phyloP scores from a whole-genome alignment of 345 rosid species.

The Brassica rapa region DNA sequence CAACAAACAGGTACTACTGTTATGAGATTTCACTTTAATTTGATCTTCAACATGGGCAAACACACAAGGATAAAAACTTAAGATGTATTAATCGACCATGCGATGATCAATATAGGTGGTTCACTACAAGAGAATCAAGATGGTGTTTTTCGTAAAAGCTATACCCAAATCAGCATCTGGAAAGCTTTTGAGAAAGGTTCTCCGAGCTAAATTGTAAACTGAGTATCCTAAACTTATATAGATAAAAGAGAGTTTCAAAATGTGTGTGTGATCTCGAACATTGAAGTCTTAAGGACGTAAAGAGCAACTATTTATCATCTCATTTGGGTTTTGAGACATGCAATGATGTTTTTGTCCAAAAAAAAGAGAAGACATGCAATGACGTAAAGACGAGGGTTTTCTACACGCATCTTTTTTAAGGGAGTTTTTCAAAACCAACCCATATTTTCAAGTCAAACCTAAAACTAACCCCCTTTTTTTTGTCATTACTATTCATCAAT shows the following conservation, averaged over 20 bases:
- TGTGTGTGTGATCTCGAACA: not conserved
- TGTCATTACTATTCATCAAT: too few species aligned
- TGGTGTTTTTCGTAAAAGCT: conserved; percentile 53
- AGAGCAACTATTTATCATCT: not conserved
- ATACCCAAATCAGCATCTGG: conserved; percentile 81
- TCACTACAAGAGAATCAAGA: conserved; percentile 62
- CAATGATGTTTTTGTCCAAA: not conserved
- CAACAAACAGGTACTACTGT: conserved; percentile 55
- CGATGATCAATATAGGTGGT: conserved; percentile 51
- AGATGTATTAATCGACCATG: not conserved
- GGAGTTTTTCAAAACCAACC: too few species aligned
- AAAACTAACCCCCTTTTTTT: too few species aligned
- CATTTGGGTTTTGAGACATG: not conserved
- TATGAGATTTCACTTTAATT: not conserved
- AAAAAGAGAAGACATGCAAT: not conserved
- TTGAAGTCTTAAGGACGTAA: not conserved
- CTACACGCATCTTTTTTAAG: not conserved
- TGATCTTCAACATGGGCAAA: not conserved
- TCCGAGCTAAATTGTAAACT: conserved; percentile 53
- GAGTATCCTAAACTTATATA: conserved; percentile 24
- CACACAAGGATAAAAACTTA: not conserved
- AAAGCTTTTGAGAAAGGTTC: conserved; percentile 68
- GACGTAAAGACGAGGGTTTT: not conserved
- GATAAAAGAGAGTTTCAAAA: conserved; percentile 5
- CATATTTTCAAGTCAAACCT: too few species aligned